Conservation (phyloP, 768 basidiomycete genomes). For the Dioszegia aurantiaca region DNA sequence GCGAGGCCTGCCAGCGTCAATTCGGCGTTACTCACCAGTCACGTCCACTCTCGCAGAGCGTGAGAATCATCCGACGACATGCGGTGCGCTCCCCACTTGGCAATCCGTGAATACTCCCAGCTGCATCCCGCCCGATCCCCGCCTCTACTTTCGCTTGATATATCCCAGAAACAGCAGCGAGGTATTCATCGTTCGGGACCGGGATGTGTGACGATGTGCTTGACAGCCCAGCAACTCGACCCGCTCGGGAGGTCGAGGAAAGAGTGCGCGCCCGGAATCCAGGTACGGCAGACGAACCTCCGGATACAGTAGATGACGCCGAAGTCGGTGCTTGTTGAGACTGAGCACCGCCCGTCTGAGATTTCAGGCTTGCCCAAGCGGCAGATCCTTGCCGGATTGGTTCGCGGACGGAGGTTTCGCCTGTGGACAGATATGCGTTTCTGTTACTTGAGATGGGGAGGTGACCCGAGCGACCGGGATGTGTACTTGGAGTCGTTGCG, state of each 20-base stretch:
- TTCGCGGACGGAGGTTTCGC: constrained; percentile 21
- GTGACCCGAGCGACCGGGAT: neutral
- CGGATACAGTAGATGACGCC: neutral
- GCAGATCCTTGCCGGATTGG: constrained; percentile 22
- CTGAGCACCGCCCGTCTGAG: neutral
- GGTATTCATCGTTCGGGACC: neutral
- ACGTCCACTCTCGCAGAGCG: constrained; percentile 33
- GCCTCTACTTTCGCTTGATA: constrained; percentile 4
- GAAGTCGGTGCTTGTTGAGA: neutral
- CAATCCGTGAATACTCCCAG: constrained; percentile 14
- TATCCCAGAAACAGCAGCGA: constrained; percentile 7
- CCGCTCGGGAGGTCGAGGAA: constrained; percentile 3
- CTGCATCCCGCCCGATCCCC: neutral
- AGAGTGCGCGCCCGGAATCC: constrained; percentile 1
- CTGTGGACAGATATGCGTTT: neutral
- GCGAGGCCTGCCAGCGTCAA: neutral
- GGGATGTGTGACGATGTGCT: neutral
- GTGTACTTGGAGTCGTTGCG: neutral
- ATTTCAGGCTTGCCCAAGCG: constrained; percentile 28
- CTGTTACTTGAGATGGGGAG: neutral
- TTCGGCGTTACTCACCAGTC: no score
- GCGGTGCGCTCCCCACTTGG: constrained; percentile 24
- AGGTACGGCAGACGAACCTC: neutral
- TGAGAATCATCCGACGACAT: constrained; percentile 43
- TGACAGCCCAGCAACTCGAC: neutral